Base-by-base conservation (phyloP, 2,329 filamentous ascomycete species). In the Hypoxylon sp. region DNA sequence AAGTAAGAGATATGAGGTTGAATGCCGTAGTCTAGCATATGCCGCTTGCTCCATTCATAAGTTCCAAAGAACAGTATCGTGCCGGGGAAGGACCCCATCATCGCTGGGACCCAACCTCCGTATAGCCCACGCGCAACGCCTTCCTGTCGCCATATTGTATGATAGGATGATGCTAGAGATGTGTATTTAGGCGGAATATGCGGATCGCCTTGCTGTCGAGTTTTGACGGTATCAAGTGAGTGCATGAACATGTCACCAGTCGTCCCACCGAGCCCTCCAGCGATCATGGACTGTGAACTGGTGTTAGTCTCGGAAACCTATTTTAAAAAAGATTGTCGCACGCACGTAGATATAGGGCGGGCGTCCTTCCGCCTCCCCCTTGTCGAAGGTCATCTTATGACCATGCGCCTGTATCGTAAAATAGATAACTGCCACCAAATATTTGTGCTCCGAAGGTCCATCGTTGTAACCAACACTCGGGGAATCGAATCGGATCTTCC, bases 171-270 rank as follows among this genome's bases (percentile, higher is more conserved):
- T 39, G 91, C 92, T 79, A 98, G 89, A 14, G 93, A 95, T 9
- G 91, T 91, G 81, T 99, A 99, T 81, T 92, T 97, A 1, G 96
- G 91, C 21, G 96, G 96, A 65, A 97, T 87, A 77, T 96, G 91
- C 46, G 95, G 94, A 76, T 98, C 96, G 75, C 95, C 96, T 81
- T 99, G 96, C 79, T 99, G 96, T 73, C 96, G 88, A 48, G 96
- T 99, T 82, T 99, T 99, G 74, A 99, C 96, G 0, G 96, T 99
- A 79, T 99, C 96, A 75, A 99, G 87, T 47, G 95, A 98, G 82
- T 99, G 96, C 96, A 99, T 99, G 71, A 99, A 84, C 87, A 99
- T 91, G 79, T 99, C 96, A 63, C 96, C 96, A 60, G 91, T 96
- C 14, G 92, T 94, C 56, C 96, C 96, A 75, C 96, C 96, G 56